Conservation (phyloP, 345 rosid species). For the Hibiscus trionum region DNA sequence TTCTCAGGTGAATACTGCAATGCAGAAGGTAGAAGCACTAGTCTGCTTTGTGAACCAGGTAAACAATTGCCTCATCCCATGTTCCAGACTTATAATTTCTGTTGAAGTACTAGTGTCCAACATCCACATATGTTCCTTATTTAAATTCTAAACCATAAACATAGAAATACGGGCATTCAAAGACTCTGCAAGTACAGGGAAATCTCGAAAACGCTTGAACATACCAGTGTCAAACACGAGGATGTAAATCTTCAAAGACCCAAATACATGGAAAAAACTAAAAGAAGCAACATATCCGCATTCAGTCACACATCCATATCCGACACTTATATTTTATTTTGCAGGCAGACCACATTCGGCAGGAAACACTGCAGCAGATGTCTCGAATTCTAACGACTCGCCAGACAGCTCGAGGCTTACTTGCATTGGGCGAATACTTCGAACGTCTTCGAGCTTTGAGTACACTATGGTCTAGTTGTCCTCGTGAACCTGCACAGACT, state of each 20-base stretch:
- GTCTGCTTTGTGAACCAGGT: constrained; percentile 86
- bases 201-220: too few relatives aligned
- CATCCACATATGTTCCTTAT: too few relatives aligned
- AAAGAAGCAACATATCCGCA: neutral
- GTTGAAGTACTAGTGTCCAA: neutral
- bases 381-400: constrained; percentile 53
- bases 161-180: too few relatives aligned
- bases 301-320: neutral
- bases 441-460: constrained; percentile 70
- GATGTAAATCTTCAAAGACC: neutral
- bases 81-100: neutral
- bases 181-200: too few relatives aligned
- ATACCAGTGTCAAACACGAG: too few relatives aligned
- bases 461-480: constrained; percentile 50
- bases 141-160: too few relatives aligned
- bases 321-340: neutral
- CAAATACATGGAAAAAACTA: neutral
- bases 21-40: constrained; percentile 66
- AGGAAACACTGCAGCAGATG: constrained; percentile 81
- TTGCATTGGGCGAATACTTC: constrained; percentile 76
- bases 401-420: constrained; percentile 78
- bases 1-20: constrained; percentile 52
- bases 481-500: constrained; percentile 44
- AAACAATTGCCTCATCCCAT: constrained; percentile 9
- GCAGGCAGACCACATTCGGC: constrained; percentile 92